A percentile compares a stretch with the other conserved stretches of the same genome.
phyloP scores from a whole-genome alignment of 2,329 filamentous ascomycete species.

The Dendryphion nanum region DNA sequence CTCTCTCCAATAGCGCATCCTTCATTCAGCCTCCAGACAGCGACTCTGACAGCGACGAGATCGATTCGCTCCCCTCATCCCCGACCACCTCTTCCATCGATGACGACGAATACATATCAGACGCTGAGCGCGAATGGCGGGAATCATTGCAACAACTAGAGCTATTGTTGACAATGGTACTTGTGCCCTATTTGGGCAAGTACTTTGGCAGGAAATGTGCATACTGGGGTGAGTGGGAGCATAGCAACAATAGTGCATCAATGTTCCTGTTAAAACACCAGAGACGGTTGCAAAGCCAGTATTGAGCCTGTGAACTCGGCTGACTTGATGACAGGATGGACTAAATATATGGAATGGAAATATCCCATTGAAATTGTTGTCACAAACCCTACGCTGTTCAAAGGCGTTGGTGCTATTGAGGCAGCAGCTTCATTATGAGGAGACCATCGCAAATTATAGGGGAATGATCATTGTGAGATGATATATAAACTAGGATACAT shows the following conservation, averaged over 20 bases:
- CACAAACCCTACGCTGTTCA: slow-evolving; percentile 47
- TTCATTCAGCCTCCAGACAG: slow-evolving; percentile 35
- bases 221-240: slow-evolving; percentile 76
- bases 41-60: slow-evolving; percentile 41
- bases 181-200: slow-evolving; percentile 92
- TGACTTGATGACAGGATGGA: too few species aligned
- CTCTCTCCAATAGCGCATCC: slow-evolving; percentile 35
- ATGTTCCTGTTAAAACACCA: too few species aligned
- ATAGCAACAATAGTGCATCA: too few species aligned
- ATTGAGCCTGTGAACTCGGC: too few species aligned
- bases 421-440: slow-evolving; percentile 48
- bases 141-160: slow-evolving; percentile 92
- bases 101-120: slow-evolving; percentile 65
- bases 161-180: slow-evolving; percentile 86
- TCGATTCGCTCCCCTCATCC: slow-evolving; percentile 52
- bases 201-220: slow-evolving; percentile 93
- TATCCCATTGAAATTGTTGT: slow-evolving; percentile 73
- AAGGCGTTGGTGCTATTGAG: slow-evolving; percentile 46
- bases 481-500: too few species aligned
- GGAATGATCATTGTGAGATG: too few species aligned
- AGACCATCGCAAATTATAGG: too few species aligned
- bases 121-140: slow-evolving; percentile 94
- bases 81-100: slow-evolving; percentile 51
- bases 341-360: slow-evolving; percentile 90
- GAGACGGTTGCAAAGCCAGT: too few species aligned